Evolutionary conservation across 805 yeast species (phyloP), one percentile per base, ranked within the genome.

Genomic region (Saccharomycopsis vini): DNA sequence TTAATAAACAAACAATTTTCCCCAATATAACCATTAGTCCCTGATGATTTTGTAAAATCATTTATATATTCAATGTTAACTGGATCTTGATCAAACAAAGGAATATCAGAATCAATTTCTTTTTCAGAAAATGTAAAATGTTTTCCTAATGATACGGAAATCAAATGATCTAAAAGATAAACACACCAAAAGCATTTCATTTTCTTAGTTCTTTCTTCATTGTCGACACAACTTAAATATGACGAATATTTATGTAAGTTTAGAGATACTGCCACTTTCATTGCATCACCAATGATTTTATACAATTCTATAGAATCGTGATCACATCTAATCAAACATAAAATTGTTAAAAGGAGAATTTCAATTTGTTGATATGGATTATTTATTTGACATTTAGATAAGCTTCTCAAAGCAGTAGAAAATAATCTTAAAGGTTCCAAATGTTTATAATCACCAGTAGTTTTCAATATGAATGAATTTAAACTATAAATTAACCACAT

Each of bases 181-280:
- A 72, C 71, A 55, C 80, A 73, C 84, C 84, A 79, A 62, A 79
- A 79, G 15, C 75, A 60, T 50, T 83, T 65, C 59, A 75, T 57
- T 53, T 66, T 69, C 42, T 65, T 63, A 49, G 69, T 67, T 44
- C 57, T 56, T 9, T 50, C 54, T 28, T 42, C 49, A 20, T 4
- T 42, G 50, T 52, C 18, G 51, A 40, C 24, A 53, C 52, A 54
- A 26, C 56, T 56, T 33, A 53, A 45, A 51, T 70, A 70, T 2
- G 67, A 51, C 34, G 52, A 54, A 12, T 60, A 52, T 49, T 62
- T 66, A 52, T 71, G 67, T 28, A 71, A 52, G 12, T 58, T 55
- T 34, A 67, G 45, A 4, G 18, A 32, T n/a, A 61, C 56, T 52
- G 75, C 72, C 10, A 72, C 57, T 18, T 60, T 56, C 68, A 75